Percentiles rank a stretch among this genome's conserved stretches.
These are phyloP conservation scores for Neonectria punicea DNA, from an alignment of 2,329 filamentous ascomycete species.

Conservation along the genomic window DNA sequence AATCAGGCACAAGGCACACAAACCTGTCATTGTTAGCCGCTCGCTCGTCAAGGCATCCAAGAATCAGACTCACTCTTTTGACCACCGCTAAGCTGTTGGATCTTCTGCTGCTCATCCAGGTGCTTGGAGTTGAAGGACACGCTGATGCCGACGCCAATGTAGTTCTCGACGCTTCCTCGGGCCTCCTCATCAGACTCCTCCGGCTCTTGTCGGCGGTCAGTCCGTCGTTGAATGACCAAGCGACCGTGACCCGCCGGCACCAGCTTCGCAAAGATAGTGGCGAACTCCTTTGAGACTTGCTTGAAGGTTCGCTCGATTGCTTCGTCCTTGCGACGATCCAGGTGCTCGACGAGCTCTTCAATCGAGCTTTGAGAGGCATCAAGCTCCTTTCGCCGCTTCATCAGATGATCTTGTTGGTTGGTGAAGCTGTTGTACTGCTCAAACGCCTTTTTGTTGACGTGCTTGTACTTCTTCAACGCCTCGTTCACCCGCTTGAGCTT, in stretches of 20 bases:
- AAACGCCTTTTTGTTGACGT: conserved; percentile 99
- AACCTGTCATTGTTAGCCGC: conserved; percentile 61
- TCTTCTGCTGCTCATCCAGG: conserved; percentile 93
- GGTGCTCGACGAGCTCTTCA: conserved; percentile 88
- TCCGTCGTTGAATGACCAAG: conserved; percentile 90
- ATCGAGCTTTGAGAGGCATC: conserved; percentile 89
- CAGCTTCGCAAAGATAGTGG: conserved; percentile 91
- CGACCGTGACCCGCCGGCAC: conserved; percentile 93
- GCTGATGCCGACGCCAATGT: conserved; percentile 94
- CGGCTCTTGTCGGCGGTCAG: conserved; percentile 72
- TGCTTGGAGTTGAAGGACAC: conserved; percentile 99
- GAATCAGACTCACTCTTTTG: conserved; percentile 83
- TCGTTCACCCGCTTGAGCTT: conserved; percentile 92
- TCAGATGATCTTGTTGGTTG: conserved; percentile 86
- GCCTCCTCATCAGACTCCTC: conserved; percentile 76
- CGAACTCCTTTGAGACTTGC: conserved; percentile 94
- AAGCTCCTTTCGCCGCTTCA: conserved; percentile 85
- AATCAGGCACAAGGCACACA: conserved; percentile 96
- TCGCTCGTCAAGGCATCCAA: neutral
- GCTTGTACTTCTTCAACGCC: conserved; percentile 92
- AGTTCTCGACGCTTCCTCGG: conserved; percentile 86
- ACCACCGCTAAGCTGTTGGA: conserved; percentile 95
- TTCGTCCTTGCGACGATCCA: conserved; percentile 96
- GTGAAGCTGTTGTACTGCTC: conserved; percentile 99
- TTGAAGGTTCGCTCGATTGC: conserved; percentile 99